Evolutionary conservation across 352 stramenopile species (phyloP).

Genomic region (Phytophthora vignae): DNA sequence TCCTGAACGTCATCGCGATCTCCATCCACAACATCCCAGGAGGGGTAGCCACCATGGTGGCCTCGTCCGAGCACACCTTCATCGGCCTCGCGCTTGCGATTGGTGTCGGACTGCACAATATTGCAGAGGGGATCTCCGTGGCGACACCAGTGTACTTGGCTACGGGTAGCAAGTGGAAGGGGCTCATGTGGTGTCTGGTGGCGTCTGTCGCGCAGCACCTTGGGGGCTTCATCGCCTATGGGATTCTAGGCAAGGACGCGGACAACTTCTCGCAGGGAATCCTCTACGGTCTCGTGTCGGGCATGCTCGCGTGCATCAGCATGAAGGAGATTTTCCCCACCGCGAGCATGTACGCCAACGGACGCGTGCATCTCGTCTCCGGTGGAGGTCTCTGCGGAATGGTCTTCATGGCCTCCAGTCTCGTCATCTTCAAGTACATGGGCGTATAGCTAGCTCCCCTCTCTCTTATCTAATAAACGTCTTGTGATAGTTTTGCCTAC

Average conservation of each 20-base stretch:
- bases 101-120: slow-evolving; percentile 96
- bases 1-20: slow-evolving; percentile 94
- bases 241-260: slow-evolving; percentile 59
- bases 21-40: slow-evolving; percentile 97
- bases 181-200: slow-evolving; percentile 93
- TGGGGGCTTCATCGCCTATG: slow-evolving; percentile 87
- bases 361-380: slow-evolving; percentile 82
- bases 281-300: slow-evolving; percentile 92
- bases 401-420: slow-evolving; percentile 88
- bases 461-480: slow-evolving; percentile 13
- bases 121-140: slow-evolving; percentile 95
- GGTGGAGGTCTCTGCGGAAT: slow-evolving; percentile 85
- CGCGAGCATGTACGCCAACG: slow-evolving; percentile 87
- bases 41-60: slow-evolving; percentile 95
- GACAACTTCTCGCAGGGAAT: slow-evolving; percentile 71
- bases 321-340: slow-evolving; percentile 93
- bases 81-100: slow-evolving; percentile 92
- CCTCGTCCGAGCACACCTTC: slow-evolving; percentile 83
- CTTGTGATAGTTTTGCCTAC: background rate
- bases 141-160: slow-evolving; percentile 96
- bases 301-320: slow-evolving; percentile 96
- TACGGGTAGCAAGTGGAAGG: slow-evolving; percentile 92
- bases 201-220: slow-evolving; percentile 87
- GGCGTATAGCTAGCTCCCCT: slow-evolving; percentile 37
- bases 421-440: slow-evolving; percentile 88